Evolutionary conservation across 768 basidiomycete genomes (phyloP).

Genomic region (Serendipita sp.): DNA sequence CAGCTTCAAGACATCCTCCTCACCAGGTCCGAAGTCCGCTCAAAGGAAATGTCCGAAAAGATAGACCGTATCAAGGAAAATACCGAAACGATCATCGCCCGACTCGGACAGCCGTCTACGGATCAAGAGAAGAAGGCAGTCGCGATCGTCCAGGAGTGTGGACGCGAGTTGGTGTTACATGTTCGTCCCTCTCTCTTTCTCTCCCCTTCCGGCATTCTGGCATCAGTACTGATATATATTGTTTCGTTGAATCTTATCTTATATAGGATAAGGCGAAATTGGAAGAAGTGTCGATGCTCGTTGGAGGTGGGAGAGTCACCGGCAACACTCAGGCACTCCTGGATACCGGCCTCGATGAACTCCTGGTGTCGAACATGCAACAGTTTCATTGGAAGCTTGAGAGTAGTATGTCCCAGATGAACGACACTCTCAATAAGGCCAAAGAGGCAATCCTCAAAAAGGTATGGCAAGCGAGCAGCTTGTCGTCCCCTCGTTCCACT

Average conservation of each 20-base stretch:
- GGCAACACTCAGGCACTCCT: background rate
- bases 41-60: background rate
- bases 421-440: background rate
- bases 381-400: background rate
- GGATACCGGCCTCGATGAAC: background rate
- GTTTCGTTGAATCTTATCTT: background rate
- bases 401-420: background rate
- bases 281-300: background rate
- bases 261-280: background rate
- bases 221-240: background rate
- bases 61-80: background rate
- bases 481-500: background rate
- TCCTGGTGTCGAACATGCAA: background rate
- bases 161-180: background rate
- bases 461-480: background rate
- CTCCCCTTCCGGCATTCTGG: background rate
- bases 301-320: background rate
- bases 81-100: background rate
- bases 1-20: background rate
- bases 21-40: background rate
- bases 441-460: constrained; percentile 2
- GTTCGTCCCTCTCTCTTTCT: background rate
- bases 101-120: background rate
- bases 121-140: background rate
- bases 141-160: background rate